These are phyloP conservation scores for Metschnikowia cerradonensis DNA, from an alignment of 805 yeast genomes.

Conservation along the genomic window DNA sequence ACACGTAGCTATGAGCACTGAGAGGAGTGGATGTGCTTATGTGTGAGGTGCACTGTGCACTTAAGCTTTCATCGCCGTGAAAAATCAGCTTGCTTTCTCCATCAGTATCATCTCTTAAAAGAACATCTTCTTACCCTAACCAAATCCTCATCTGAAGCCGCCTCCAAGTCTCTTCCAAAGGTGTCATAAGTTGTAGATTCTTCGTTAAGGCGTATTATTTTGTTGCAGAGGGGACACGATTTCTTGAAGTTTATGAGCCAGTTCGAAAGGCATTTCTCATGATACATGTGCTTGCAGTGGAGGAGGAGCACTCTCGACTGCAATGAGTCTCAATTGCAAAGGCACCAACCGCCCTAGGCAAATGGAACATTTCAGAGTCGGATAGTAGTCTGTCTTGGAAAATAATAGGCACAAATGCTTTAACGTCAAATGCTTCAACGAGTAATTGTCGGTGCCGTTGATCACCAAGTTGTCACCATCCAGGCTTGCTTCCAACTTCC, in stretches of 20 bases:
- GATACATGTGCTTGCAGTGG: slow-evolving; percentile 61
- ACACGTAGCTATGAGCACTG: background rate
- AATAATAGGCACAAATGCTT: slow-evolving; percentile 6
- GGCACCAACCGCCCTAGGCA: slow-evolving; percentile 53
- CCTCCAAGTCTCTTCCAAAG: slow-evolving; percentile 11
- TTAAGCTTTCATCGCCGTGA: background rate
- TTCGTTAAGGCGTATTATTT: slow-evolving; percentile 1
- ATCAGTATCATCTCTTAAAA: background rate
- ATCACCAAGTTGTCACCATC: background rate
- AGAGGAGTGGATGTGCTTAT: background rate
- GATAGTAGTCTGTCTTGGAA: slow-evolving; percentile 11
- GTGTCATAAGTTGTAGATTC: slow-evolving; percentile 5
- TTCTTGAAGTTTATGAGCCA: slow-evolving; percentile 56
- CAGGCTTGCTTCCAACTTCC: background rate
- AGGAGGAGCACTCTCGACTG: slow-evolving; percentile 46
- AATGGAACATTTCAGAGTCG: slow-evolving; percentile 53
- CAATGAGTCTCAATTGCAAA: slow-evolving; percentile 42
- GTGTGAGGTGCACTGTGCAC: background rate
- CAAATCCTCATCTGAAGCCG: background rate
- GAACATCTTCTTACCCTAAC: background rate
- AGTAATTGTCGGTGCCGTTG: slow-evolving; percentile 9
- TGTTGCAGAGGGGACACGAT: slow-evolving; percentile 58
- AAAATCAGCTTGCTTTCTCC: background rate
- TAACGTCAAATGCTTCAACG: slow-evolving; percentile 6
- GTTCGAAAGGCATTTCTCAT: slow-evolving; percentile 52